Conservation (phyloP, 2,329 filamentous ascomycete genomes). For the Lizonia empirigonia region DNA sequence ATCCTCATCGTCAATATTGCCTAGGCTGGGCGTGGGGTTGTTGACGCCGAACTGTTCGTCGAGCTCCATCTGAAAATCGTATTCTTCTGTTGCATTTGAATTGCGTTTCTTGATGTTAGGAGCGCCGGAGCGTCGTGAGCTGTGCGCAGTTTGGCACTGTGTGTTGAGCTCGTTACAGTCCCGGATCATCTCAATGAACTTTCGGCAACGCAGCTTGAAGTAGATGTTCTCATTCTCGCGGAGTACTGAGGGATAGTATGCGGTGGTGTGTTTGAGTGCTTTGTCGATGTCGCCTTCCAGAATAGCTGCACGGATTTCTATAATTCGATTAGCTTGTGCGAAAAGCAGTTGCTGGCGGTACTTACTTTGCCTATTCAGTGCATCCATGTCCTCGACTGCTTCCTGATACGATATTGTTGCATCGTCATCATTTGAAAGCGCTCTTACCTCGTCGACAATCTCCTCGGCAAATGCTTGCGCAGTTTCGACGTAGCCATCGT, state of each 20-base stretch:
- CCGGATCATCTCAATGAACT: constrained; percentile 86
- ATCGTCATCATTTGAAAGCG: constrained; percentile 65
- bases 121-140: constrained; percentile 37
- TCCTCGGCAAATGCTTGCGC: constrained; percentile 87
- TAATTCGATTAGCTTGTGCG: constrained; percentile 8
- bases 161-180: constrained; percentile 51
- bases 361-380: constrained; percentile 83
- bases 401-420: constrained; percentile 61
- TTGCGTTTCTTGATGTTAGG: constrained; percentile 37
- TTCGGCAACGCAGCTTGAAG: constrained; percentile 85
- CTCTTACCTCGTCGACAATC: constrained; percentile 72
- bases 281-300: constrained; percentile 91
- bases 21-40: constrained; percentile 36
- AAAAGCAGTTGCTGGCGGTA: background rate
- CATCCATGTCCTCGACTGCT: constrained; percentile 82
- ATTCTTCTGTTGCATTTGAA: constrained; percentile 53
- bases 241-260: constrained; percentile 80
- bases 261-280: constrained; percentile 79
- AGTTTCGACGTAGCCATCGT: constrained; percentile 95
- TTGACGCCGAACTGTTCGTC: constrained; percentile 57
- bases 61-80: constrained; percentile 63
- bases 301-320: constrained; percentile 85
- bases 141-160: constrained; percentile 29
- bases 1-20: constrained; percentile 46
- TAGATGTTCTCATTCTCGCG: constrained; percentile 80